Evolutionary conservation across 2,329 filamentous ascomycete species (phyloP).

Genomic region (Periconia digitata): DNA sequence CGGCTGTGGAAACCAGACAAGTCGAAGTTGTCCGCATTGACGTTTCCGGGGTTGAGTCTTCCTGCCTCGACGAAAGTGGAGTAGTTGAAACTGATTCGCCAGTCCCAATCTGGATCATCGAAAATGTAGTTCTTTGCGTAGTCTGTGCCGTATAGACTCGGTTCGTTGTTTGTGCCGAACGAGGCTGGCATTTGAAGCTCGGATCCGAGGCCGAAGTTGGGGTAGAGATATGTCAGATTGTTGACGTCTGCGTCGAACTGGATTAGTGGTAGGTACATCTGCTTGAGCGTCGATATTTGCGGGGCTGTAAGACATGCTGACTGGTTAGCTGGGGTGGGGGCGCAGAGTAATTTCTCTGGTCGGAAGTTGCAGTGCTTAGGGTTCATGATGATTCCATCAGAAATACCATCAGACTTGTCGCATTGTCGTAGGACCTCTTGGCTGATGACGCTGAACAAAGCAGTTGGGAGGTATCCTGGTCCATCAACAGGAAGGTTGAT

Average conservation of each 20-base stretch:
- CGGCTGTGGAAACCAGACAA: constrained; percentile 4
- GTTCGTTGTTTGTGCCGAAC: background rate
- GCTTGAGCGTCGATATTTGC: constrained; percentile 32
- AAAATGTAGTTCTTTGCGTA: background rate
- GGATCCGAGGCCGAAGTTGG: constrained; percentile 4
- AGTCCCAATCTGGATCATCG: constrained; percentile 24
- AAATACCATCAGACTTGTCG: constrained; percentile 13
- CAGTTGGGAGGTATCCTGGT: constrained; percentile 24
- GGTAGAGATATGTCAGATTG: background rate
- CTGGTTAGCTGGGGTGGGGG: background rate
- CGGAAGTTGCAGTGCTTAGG: constrained; percentile 14
- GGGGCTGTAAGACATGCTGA: constrained; percentile 4
- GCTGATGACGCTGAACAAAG: constrained; percentile 37
- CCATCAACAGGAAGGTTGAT: constrained; percentile 3
- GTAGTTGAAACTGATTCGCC: constrained; percentile 29
- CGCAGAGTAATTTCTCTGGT: constrained; percentile 4
- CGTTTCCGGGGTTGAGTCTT: background rate
- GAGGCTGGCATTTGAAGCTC: background rate
- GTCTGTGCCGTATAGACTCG: constrained; percentile 8
- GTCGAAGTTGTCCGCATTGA: constrained; percentile 6
- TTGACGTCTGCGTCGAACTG: constrained; percentile 22
- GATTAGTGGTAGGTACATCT: constrained; percentile 33
- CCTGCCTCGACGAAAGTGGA: constrained; percentile 22
- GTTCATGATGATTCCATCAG: constrained; percentile 30
- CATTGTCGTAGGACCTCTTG: constrained; percentile 10